Conservation (phyloP, 164 flowering plant species). For the Buxus sempervirens region DNA sequence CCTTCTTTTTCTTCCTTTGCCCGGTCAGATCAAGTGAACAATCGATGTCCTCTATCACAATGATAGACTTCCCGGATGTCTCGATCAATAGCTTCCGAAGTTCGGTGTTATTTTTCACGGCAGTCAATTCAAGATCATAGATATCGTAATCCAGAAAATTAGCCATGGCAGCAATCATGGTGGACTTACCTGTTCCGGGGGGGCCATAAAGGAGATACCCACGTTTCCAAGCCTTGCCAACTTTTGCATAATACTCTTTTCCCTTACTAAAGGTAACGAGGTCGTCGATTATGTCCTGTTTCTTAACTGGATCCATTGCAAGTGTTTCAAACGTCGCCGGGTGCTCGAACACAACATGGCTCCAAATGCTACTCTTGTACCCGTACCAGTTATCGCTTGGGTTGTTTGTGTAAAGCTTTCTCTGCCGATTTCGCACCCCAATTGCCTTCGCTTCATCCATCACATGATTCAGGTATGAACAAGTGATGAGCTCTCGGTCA, state of each 20-base stretch:
- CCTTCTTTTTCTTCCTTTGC: not conserved
- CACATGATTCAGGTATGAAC: constrained; percentile 25
- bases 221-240: constrained; percentile 53
- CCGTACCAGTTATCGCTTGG: not conserved
- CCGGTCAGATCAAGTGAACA: constrained; percentile 6
- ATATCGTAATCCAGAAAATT: constrained; percentile 18
- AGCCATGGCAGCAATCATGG: constrained; percentile 39
- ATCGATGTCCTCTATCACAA: constrained; percentile 18
- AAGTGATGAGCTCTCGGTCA: constrained; percentile 22
- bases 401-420: constrained; percentile 36
- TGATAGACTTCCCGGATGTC: constrained; percentile 9
- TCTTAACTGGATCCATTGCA: constrained; percentile 47
- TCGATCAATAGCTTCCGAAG: not conserved
- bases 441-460: constrained; percentile 29
- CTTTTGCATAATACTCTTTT: constrained; percentile 35
- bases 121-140: not conserved
- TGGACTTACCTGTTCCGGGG: constrained; percentile 32
- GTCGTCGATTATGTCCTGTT: constrained; percentile 42
- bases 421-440: constrained; percentile 18
- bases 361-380: constrained; percentile 28
- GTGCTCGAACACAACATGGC: constrained; percentile 43
- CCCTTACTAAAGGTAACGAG: constrained; percentile 27
- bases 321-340: constrained; percentile 38
- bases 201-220: constrained; percentile 52
- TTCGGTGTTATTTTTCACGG: not conserved